Evolutionary conservation across 2,329 filamentous ascomycete species (phyloP).

Genomic region (Trichophyton verrucosum): DNA sequence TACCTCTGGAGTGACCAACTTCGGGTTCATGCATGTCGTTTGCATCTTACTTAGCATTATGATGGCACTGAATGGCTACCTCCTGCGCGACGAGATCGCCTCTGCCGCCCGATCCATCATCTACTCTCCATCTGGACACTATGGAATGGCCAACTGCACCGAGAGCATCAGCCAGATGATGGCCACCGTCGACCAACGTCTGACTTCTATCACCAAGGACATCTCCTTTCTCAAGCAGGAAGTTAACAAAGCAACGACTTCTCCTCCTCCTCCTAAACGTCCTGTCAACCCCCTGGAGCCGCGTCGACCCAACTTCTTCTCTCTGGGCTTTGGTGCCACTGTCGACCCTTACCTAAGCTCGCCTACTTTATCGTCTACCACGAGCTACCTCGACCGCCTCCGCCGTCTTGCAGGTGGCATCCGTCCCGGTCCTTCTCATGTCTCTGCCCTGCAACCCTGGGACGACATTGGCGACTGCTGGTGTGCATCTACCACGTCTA

Average conservation of each 20-base stretch:
- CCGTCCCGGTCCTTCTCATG: slow-evolving; percentile 27
- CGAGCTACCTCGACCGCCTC: slow-evolving; percentile 15
- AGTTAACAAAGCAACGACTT: slow-evolving; percentile 4
- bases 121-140: slow-evolving; percentile 5
- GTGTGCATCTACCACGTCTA: slow-evolving; percentile 48
- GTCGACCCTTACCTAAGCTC: slow-evolving; percentile 52
- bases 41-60: slow-evolving; percentile 11
- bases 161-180: slow-evolving; percentile 12
- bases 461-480: slow-evolving; percentile 75
- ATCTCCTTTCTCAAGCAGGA: slow-evolving; percentile 12
- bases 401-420: slow-evolving; percentile 12
- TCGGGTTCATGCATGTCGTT: neutral
- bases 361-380: slow-evolving; percentile 33
- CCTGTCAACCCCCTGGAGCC: slow-evolving; percentile 13
- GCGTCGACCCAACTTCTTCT: slow-evolving; percentile 60
- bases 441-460: slow-evolving; percentile 56
- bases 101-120: slow-evolving; percentile 9
- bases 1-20: neutral
- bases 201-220: slow-evolving; percentile 12
- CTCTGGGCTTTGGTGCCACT: slow-evolving; percentile 50
- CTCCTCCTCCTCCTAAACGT: slow-evolving; percentile 2
- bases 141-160: slow-evolving; percentile 1
- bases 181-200: slow-evolving; percentile 11
- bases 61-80: slow-evolving; percentile 12
- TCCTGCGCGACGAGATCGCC: slow-evolving; percentile 11